Evolutionary conservation across 495 filamentous ascomycete genomes (phyloP).

Genomic region (Daldinia concentrica): DNA sequence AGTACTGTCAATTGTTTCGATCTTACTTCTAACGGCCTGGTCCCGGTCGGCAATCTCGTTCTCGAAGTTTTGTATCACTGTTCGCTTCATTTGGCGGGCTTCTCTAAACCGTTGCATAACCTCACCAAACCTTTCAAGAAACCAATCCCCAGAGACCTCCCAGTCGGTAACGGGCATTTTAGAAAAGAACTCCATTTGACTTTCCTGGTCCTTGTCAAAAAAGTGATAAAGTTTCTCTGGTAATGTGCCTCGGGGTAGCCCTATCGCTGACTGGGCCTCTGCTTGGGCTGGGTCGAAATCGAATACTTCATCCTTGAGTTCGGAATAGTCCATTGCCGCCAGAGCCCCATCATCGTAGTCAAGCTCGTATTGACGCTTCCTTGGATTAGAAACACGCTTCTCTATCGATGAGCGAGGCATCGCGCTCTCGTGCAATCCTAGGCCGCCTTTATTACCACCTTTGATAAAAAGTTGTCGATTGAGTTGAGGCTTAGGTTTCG

Average conservation of each 20-base stretch:
- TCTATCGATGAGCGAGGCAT: conserved; percentile 42
- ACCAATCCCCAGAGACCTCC: conserved; percentile 84
- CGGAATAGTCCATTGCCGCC: conserved; percentile 62
- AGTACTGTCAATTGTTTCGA: conserved; percentile 62
- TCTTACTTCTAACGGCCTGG: conserved; percentile 62
- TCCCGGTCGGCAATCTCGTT: conserved; percentile 65
- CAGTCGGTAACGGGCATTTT: conserved; percentile 75
- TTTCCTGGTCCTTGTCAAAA: conserved; percentile 48
- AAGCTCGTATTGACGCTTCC: conserved; percentile 52
- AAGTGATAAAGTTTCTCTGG: conserved; percentile 58
- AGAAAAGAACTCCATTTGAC: conserved; percentile 70
- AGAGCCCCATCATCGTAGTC: conserved; percentile 65
- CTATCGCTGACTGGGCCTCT: conserved; percentile 44
- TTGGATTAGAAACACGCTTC: conserved; percentile 40
- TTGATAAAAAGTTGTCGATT: conserved; percentile 40
- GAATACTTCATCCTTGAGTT: conserved; percentile 64
- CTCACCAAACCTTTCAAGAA: conserved; percentile 72
- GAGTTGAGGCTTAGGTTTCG: conserved; percentile 39
- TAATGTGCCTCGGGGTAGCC: conserved; percentile 48
- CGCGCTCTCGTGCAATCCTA: conserved; percentile 48
- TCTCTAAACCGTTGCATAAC: conserved; percentile 71
- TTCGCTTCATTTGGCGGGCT: conserved; percentile 70
- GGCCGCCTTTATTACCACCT: conserved; percentile 22
- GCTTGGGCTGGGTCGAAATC: conserved; percentile 60
- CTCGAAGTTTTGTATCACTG: conserved; percentile 72